Percentiles rank a stretch among this genome's conserved stretches.
Evolutionary conservation across 345 rosid genomes (phyloP).

Genomic region (Moringa oleifera): DNA sequence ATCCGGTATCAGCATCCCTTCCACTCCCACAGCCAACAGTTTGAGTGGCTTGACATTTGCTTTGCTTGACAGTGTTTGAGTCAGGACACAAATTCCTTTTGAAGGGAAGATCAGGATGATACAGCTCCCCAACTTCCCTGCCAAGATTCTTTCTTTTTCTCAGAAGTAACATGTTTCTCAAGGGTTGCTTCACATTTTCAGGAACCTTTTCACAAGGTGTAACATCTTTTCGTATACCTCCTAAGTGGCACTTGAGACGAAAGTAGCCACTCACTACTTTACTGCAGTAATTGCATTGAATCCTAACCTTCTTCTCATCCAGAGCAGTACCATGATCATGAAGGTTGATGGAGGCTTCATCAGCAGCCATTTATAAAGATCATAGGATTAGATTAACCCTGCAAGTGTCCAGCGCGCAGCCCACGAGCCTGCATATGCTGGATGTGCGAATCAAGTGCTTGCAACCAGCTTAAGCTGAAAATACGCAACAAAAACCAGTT

Average conservation of each 20-base stretch:
- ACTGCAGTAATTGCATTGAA: constrained; percentile 48
- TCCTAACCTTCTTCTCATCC: constrained; percentile 18
- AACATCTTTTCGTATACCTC: constrained; percentile 36
- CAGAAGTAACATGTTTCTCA: constrained; percentile 12
- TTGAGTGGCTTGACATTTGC: constrained; percentile 7
- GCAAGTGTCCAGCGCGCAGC: background rate
- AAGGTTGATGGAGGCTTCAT: constrained; percentile 14
- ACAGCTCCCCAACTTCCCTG: constrained; percentile 15
- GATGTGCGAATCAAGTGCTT: background rate
- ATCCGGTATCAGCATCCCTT: background rate
- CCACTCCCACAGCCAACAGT: constrained; percentile 5
- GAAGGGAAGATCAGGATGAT: constrained; percentile 15
- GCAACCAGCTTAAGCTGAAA: background rate
- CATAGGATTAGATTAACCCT: background rate
- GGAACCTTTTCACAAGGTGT: constrained; percentile 40
- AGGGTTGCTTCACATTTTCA: constrained; percentile 23
- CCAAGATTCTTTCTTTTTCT: background rate
- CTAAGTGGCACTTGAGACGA: constrained; percentile 49
- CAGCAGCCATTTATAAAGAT: constrained; percentile 12
- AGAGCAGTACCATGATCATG: constrained; percentile 34
- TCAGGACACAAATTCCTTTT: constrained; percentile 18
- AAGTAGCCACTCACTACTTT: constrained; percentile 22
- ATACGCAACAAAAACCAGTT: too few relatives aligned
- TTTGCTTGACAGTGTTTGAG: constrained; percentile 11
- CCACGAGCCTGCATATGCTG: background rate